Evolutionary conservation across 441 rosid genomes (phyloP), one percentile per base, ranked within the genome.

Genomic region (Kokia cookei): DNA sequence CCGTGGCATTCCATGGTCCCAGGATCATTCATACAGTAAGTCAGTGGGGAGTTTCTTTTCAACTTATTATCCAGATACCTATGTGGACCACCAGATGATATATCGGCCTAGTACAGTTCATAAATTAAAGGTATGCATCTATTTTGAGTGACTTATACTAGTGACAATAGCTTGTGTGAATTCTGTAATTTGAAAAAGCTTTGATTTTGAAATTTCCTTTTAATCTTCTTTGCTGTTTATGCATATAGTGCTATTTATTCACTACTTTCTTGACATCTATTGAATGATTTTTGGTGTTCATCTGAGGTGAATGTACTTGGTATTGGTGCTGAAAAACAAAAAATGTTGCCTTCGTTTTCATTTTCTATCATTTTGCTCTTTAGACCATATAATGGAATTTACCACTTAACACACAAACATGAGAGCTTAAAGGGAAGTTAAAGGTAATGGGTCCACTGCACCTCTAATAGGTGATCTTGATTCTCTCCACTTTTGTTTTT

Each of bases 61-160:
- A 47, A 85, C 82, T 66, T 96, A 91, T 79, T 92, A 96, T 86
- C 81, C 89, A 81, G 78, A 86, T 32, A 87, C 87, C 82, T 96
- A 96, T 77, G 59, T 96, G 83, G 88, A 96, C 55, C 97, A 93
- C 78, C 92, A 93, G 69, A 92, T 93, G 91, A 91, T 93, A 75
- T 88, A 91, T 85, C 85, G 70, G 22, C 77, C 84, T 72, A 86
- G 99, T 72, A 76, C 83, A 63, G 78, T 93, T 75, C 89, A 91
- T 79, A 91, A 88, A 82, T 77, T 96, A 71, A 83, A 89, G 98
- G 99, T 96, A 77, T 29, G 93, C 53, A 43, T 75, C 77, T 73
- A 15, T 51, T 45, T 72, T 75, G 15, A 42, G 58, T 77, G 61
- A 55, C 54, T 65, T 68, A 40, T 69, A 37, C 61, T 40, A 2